Conservation (phyloP, 345 rosid genomes). For the Dipteronia dyeriana region DNA sequence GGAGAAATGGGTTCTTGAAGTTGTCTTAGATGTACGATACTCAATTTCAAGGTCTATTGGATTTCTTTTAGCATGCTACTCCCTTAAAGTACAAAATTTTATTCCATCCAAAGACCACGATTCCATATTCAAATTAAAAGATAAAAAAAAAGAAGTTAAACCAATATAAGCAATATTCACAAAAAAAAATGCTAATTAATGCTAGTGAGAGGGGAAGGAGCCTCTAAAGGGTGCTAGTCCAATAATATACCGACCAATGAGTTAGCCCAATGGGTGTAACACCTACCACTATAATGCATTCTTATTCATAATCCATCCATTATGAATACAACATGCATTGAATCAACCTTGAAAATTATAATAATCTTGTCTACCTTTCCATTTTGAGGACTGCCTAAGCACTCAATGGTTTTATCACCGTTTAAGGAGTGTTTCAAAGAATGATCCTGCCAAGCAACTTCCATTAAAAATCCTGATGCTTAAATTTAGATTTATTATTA, state of each 20-base stretch:
- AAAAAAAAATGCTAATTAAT: no score
- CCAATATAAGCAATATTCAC: no score
- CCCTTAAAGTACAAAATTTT: conserved; percentile 67
- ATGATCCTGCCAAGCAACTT: conserved; percentile 43
- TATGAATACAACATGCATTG: no score
- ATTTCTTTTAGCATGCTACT: conserved; percentile 65
- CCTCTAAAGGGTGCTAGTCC: not conserved
- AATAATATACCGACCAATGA: not conserved
- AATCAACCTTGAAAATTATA: no score
- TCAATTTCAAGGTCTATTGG: conserved; percentile 82
- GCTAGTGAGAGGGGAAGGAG: no score
- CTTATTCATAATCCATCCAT: not conserved
- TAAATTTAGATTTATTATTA: not conserved
- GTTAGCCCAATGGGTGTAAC: not conserved
- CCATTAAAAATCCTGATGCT: not conserved
- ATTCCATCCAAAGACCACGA: conserved; percentile 87
- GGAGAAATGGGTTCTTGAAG: not conserved
- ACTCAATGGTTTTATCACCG: no score
- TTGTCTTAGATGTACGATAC: conserved; percentile 45
- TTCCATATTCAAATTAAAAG: conserved; percentile 47
- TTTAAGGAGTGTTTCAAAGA: conserved; percentile 35
- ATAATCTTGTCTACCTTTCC: no score
- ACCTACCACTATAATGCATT: not conserved
- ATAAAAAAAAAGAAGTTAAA: no score
- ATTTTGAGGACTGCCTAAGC: no score